These are phyloP conservation scores for Ganoderma sinense DNA, from an alignment of 1,284 basidiomycete genomes.

Conservation along the genomic window DNA sequence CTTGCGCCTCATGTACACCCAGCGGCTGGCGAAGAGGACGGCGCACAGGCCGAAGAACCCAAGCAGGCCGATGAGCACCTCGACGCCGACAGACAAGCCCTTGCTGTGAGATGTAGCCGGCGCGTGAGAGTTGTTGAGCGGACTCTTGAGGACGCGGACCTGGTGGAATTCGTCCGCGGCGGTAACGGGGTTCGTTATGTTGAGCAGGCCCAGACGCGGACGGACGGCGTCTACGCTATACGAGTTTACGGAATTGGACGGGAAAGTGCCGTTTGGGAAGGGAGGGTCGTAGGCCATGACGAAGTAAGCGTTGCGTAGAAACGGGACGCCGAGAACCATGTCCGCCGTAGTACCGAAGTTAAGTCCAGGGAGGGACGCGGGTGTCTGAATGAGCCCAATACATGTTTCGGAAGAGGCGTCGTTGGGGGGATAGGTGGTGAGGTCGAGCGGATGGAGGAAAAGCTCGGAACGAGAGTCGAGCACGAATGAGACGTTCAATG, in stretches of 20 bases:
- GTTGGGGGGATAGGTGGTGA: conserved; percentile 54
- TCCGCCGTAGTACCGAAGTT: conserved; percentile 50
- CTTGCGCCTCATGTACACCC: conserved; percentile 52
- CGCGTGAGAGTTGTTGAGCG: conserved; percentile 43
- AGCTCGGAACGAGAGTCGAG: conserved; percentile 62
- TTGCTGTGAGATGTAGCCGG: conserved; percentile 34
- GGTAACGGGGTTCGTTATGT: conserved; percentile 61
- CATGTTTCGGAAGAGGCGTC: conserved; percentile 52
- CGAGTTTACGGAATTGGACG: conserved; percentile 31
- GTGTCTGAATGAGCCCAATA: conserved; percentile 69
- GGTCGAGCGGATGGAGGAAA: conserved; percentile 74
- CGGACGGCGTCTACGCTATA: conserved; percentile 35
- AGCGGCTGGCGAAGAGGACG: conserved; percentile 60
- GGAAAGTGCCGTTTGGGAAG: conserved; percentile 52
- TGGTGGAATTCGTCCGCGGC: conserved; percentile 71
- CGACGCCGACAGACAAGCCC: conserved; percentile 61
- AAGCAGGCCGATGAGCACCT: conserved; percentile 63
- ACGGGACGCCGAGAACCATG: conserved; percentile 78
- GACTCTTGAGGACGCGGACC: conserved; percentile 68
- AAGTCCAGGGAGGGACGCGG: conserved; percentile 32
- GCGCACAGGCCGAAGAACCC: conserved; percentile 64
- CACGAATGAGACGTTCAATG: conserved; percentile 73
- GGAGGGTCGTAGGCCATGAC: conserved; percentile 72
- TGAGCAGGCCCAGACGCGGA: conserved; percentile 64
- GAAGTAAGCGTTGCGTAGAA: conserved; percentile 75